Evolutionary conservation across 345 rosid genomes (phyloP), one percentile per base, ranked within the genome.

Genomic region (Hevea brasiliensis): DNA sequence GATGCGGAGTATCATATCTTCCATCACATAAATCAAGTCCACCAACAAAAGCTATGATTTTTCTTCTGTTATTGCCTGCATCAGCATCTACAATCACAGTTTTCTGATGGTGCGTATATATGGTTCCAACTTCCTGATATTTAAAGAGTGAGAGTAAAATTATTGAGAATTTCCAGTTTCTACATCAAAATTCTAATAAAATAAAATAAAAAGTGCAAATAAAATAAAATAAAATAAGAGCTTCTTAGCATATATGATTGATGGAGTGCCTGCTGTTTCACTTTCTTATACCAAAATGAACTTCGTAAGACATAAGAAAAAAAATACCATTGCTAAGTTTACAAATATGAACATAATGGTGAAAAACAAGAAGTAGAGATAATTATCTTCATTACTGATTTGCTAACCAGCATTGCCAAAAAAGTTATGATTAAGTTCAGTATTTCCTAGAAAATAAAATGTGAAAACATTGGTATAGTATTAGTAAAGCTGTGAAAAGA

Each of bases 1-100:
- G 98, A 59, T 90, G 83, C 12, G 98, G 98, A 74, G 88, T 86
- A 76, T 92, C 98, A 51, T 89, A 94, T 75, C 98, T 84, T 15
- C 98, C 98, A 84, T 90, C 91, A 70, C 98, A 94, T 73, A 94
- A 77, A 89, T 94, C 98, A 71, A 94, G 98, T 69, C 98, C 98
- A 17, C 98, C 98, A 15, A 94, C 88, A 72, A 94, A 94, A 74
- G 98, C 98, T 69, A 92, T 67, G 51, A 94, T 89, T 85, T 92
- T 92, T 77, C 98, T 90, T 80, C 77, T 80, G 77, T 80, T 80
- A 63, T 72, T 68, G 45, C 97, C 93, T 60, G 97, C 97, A 85
- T 94, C 97, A 15, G 95, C 90, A 87, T 94, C 98, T 47, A 92
- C 88, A 78, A 94, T 94, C 56, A 94, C 85, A 53, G 89, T 92